Evolutionary conservation across 257 asterid genomes (phyloP).

Genomic region (Ilex asprella): DNA sequence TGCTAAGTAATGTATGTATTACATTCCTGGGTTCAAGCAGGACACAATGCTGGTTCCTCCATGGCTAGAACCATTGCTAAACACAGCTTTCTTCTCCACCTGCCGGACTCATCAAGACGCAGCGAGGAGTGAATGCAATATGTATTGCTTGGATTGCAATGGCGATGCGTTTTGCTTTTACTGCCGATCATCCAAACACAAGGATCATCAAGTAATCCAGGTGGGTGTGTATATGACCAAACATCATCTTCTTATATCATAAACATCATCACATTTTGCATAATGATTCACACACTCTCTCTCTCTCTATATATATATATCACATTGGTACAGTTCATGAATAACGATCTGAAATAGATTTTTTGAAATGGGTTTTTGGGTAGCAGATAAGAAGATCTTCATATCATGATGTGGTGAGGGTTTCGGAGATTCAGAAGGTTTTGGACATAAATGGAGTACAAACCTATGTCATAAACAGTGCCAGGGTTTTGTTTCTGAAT

Average conservation of each 20-base stretch:
- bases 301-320: background rate
- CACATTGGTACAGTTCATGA: background rate
- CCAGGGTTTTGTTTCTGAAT: slow-evolving; percentile 86
- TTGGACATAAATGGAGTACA: slow-evolving; percentile 86
- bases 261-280: too few relatives aligned
- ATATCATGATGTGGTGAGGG: slow-evolving; percentile 94
- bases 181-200: slow-evolving; percentile 80
- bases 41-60: slow-evolving; percentile 66
- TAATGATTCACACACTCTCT: background rate
- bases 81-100: slow-evolving; percentile 50
- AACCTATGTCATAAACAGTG: slow-evolving; percentile 90
- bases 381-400: slow-evolving; percentile 87
- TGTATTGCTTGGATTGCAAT: slow-evolving; percentile 84
- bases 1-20: background rate
- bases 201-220: slow-evolving; percentile 93
- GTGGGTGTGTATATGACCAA: slow-evolving; percentile 18
- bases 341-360: background rate
- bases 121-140: slow-evolving; percentile 78
- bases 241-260: too few relatives aligned
- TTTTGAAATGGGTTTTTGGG: background rate
- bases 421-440: slow-evolving; percentile 87
- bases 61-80: slow-evolving; percentile 72
- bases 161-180: slow-evolving; percentile 68
- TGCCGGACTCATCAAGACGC: slow-evolving; percentile 83
- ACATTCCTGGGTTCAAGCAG: slow-evolving; percentile 20